phyloP scores from a whole-genome alignment of 768 basidiomycete species.

The Solioccasus polychromus region DNA sequence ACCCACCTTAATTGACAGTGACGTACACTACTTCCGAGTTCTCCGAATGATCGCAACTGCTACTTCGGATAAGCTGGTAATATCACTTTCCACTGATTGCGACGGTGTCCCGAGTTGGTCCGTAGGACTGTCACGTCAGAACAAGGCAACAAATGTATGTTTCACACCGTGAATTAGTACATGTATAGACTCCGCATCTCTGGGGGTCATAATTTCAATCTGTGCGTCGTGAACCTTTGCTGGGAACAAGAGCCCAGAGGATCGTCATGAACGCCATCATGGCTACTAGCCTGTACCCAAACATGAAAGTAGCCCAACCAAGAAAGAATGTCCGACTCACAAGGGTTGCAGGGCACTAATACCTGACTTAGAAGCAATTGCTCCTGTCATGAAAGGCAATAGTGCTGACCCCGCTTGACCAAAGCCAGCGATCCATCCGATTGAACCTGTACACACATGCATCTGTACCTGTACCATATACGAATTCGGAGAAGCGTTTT shows the following conservation, averaged over 20 bases:
- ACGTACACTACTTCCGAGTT: too few species aligned
- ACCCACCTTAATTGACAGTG: too few species aligned
- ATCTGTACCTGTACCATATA: not conserved
- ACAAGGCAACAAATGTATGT: not conserved
- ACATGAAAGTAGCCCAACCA: not conserved
- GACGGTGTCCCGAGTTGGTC: too few species aligned
- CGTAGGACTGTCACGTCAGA: not conserved
- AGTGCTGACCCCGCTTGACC: constrained; percentile 73
- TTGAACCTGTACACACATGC: constrained; percentile 38
- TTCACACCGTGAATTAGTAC: not conserved
- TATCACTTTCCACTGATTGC: not conserved
- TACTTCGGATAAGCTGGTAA: not conserved
- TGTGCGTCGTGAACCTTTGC: constrained; percentile 19
- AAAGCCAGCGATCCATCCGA: constrained; percentile 67
- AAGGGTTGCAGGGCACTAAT: constrained; percentile 40
- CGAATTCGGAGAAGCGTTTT: not conserved
- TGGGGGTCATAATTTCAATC: constrained; percentile 11
- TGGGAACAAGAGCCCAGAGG: constrained; percentile 43
- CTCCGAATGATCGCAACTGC: too few species aligned
- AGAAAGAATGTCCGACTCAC: constrained; percentile 14
- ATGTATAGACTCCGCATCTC: not conserved
- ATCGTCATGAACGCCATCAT: constrained; percentile 43
- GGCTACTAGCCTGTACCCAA: constrained; percentile 26
- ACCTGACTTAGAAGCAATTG: constrained; percentile 59
- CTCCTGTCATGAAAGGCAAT: constrained; percentile 71